Evolutionary conservation across 805 yeast genomes (phyloP).

Genomic region (Starmerella vaccinii): DNA sequence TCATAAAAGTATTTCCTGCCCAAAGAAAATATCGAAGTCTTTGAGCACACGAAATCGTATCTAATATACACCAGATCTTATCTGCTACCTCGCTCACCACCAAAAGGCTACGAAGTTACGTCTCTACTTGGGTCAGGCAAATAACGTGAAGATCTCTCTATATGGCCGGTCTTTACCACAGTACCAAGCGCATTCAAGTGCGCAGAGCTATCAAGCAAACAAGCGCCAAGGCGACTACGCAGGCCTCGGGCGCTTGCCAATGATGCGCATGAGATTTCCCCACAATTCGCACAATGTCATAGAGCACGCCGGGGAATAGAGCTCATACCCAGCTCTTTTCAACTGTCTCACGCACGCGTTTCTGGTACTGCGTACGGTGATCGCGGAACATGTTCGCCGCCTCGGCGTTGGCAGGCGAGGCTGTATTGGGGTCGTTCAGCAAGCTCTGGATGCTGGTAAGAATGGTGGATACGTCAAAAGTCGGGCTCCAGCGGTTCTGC

Average conservation of each 20-base stretch:
- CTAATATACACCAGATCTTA: too few relatives aligned
- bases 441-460: slow-evolving; percentile 79
- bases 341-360: slow-evolving; percentile 87
- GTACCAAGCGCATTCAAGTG: too few relatives aligned
- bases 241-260: too few relatives aligned
- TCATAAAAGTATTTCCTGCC: too few relatives aligned
- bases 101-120: not conserved
- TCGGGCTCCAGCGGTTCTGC: slow-evolving; percentile 97
- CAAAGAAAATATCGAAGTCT: too few relatives aligned
- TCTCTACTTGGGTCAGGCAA: not conserved
- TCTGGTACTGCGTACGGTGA: slow-evolving; percentile 83
- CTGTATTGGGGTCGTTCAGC: slow-evolving; percentile 90
- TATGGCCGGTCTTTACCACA: too few relatives aligned
- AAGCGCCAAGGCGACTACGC: not conserved
- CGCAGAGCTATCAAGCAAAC: too few relatives aligned
- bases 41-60: too few relatives aligned
- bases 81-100: too few relatives aligned
- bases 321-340: slow-evolving; percentile 37
- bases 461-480: slow-evolving; percentile 93
- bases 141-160: too few relatives aligned
- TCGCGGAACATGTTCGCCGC: slow-evolving; percentile 94
- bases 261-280: too few relatives aligned
- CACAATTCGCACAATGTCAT: not conserved
- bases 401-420: slow-evolving; percentile 95
- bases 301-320: not conserved